Evolutionary conservation across 371 early-diverging fungal species (phyloP).

Genomic region (Mucor lusitanicus): DNA sequence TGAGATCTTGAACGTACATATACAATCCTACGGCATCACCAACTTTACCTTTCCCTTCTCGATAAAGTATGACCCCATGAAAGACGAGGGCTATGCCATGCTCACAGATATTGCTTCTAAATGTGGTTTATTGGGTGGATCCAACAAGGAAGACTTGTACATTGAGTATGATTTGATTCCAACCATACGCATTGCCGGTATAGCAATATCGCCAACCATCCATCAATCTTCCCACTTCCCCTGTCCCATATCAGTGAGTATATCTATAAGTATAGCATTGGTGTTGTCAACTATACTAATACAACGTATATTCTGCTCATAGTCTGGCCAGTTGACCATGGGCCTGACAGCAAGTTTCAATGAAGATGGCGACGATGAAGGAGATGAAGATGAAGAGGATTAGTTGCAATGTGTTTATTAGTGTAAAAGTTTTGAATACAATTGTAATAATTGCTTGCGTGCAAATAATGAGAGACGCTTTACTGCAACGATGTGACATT

Average conservation of each 20-base stretch:
- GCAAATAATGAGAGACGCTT: not conserved
- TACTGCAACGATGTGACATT: too few species aligned
- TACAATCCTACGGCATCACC: conserved; percentile 30
- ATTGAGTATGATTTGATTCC: conserved; percentile 45
- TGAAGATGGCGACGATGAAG: not conserved
- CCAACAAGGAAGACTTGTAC: conserved; percentile 1
- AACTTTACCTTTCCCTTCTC: conserved; percentile 39
- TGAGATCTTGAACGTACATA: conserved; percentile 24
- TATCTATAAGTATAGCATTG: not conserved
- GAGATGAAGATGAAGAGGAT: not conserved
- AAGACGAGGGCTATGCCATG: conserved; percentile 35
- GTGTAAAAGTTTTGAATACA: not conserved
- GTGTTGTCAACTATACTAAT: not conserved
- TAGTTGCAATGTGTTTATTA: not conserved
- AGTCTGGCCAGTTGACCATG: not conserved
- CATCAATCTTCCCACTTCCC: conserved; percentile 10
- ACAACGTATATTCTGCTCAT: not conserved
- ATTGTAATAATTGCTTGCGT: not conserved
- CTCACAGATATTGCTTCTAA: conserved; percentile 34
- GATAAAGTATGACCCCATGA: conserved; percentile 27
- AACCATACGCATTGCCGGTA: conserved; percentile 30
- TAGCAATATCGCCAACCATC: conserved; percentile 8
- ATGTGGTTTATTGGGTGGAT: conserved; percentile 28
- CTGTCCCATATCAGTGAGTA: conserved; percentile 20
- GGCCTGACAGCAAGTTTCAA: not conserved